Percentiles rank a stretch among this genome's conserved stretches.
These are phyloP conservation scores for Yarrowia sp. DNA, from an alignment of 805 yeast species.

Conservation along the genomic window DNA sequence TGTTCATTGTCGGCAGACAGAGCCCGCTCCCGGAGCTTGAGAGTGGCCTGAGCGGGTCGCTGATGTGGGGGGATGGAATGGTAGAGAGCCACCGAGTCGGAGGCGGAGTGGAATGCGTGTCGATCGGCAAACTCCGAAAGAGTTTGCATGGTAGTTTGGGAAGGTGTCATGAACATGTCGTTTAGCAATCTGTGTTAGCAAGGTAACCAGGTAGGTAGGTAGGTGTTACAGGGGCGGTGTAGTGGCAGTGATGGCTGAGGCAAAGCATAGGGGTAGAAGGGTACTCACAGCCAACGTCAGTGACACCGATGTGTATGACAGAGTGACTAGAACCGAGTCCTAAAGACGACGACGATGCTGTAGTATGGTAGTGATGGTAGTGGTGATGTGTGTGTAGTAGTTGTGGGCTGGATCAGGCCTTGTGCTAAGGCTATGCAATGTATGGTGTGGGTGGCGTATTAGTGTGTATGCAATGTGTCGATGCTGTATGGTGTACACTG, in stretches of 20 bases:
- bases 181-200: slow-evolving; percentile 23
- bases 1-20: slow-evolving; percentile 21
- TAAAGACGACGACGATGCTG: not conserved
- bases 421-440: not conserved
- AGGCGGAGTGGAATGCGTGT: slow-evolving; percentile 25
- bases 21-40: slow-evolving; percentile 20
- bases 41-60: slow-evolving; percentile 17
- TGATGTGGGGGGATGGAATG: slow-evolving; percentile 15
- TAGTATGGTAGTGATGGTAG: not conserved
- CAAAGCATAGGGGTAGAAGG: not conserved
- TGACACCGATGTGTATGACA: not conserved
- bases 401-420: not conserved
- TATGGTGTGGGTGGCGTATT: not conserved
- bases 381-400: not conserved
- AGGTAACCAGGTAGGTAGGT: no score
- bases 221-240: not conserved
- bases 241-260: not conserved
- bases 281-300: not conserved
- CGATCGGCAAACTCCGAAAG: slow-evolving; percentile 25
- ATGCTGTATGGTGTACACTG: not conserved
- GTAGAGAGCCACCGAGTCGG: slow-evolving; percentile 23
- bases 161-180: slow-evolving; percentile 27
- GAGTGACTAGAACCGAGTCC: not conserved
- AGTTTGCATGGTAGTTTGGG: slow-evolving; percentile 25
- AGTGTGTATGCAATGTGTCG: not conserved